Conservation (phyloP, 2,329 filamentous ascomycete species). For the Trichophyton simii region DNA sequence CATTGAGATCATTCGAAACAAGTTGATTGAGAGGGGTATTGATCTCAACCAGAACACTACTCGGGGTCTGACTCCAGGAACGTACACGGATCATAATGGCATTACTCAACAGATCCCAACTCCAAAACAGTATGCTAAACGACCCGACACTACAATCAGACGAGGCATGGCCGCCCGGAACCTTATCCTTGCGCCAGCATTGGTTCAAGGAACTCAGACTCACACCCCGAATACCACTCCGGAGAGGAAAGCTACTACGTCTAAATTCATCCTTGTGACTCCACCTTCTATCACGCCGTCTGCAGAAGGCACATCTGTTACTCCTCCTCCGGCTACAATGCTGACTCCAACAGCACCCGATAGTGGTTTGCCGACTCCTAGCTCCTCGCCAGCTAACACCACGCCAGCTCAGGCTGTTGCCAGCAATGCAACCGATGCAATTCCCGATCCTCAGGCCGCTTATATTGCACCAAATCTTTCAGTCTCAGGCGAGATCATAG, state of each 20-base stretch:
- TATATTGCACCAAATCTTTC: not conserved
- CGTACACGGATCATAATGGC: conserved; percentile 8
- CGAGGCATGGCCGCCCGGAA: not conserved
- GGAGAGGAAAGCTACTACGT: not conserved
- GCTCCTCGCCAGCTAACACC: not conserved
- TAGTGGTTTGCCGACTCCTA: not conserved
- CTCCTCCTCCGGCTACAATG: not conserved
- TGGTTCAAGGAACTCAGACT: not conserved
- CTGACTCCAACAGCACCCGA: not conserved
- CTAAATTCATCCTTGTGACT: not conserved
- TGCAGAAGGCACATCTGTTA: not conserved
- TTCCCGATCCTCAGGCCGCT: not conserved
- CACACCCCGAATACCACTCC: not conserved
- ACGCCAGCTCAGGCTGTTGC: not conserved
- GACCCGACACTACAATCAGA: not conserved
- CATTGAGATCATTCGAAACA: conserved; percentile 4
- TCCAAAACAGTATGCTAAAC: not conserved
- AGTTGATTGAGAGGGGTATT: conserved; percentile 7
- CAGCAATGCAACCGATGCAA: not conserved
- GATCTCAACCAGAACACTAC: conserved; percentile 12
- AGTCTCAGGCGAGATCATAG: not conserved
- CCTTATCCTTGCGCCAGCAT: not conserved
- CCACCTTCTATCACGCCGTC: not conserved
- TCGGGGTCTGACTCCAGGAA: conserved; percentile 15
- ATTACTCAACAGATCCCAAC: conserved; percentile 10